phyloP scores from a whole-genome alignment of 192 early-diverging fungal genomes.

The Coemansia sp. region DNA sequence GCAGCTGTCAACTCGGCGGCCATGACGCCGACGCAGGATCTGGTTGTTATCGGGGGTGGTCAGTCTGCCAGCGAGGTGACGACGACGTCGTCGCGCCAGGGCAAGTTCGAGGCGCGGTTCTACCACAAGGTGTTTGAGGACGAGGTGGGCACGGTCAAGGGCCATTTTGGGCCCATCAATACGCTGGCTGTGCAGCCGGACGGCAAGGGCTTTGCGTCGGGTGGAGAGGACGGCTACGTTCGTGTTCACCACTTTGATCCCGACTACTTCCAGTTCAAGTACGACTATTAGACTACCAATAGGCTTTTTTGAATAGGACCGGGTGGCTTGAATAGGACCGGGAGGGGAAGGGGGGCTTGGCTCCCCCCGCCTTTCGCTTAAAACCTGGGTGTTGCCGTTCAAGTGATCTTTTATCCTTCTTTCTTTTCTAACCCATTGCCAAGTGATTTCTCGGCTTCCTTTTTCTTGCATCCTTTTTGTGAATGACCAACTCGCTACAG shows the following conservation, averaged over 20 bases:
- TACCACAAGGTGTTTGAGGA: slow-evolving; percentile 96
- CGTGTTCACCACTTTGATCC: slow-evolving; percentile 93
- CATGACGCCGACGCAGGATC: slow-evolving; percentile 81
- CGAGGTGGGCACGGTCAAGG: slow-evolving; percentile 94
- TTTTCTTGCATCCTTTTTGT: not conserved
- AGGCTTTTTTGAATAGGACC: too few relatives aligned
- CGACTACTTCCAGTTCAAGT: slow-evolving; percentile 94
- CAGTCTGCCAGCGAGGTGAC: slow-evolving; percentile 99
- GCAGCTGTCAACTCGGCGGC: slow-evolving; percentile 89
- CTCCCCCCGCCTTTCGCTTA: too few relatives aligned
- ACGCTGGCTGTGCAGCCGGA: slow-evolving; percentile 95
- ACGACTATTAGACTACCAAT: slow-evolving; percentile 29
- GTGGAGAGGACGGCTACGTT: slow-evolving; percentile 98
- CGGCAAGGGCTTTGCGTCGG: slow-evolving; percentile 88
- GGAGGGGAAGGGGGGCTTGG: too few relatives aligned
- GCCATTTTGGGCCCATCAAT: slow-evolving; percentile 99
- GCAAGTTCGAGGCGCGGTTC: slow-evolving; percentile 97
- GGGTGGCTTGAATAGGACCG: too few relatives aligned
- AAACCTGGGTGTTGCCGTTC: too few relatives aligned
- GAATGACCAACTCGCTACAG: slow-evolving; percentile 27
- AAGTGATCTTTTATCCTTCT: too few relatives aligned
- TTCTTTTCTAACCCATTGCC: too few relatives aligned
- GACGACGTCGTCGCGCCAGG: slow-evolving; percentile 77
- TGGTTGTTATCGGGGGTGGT: slow-evolving; percentile 90
- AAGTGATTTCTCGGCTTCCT: not conserved